phyloP scores from a whole-genome alignment of 345 rosid genomes.

The Lepidium sativum region DNA sequence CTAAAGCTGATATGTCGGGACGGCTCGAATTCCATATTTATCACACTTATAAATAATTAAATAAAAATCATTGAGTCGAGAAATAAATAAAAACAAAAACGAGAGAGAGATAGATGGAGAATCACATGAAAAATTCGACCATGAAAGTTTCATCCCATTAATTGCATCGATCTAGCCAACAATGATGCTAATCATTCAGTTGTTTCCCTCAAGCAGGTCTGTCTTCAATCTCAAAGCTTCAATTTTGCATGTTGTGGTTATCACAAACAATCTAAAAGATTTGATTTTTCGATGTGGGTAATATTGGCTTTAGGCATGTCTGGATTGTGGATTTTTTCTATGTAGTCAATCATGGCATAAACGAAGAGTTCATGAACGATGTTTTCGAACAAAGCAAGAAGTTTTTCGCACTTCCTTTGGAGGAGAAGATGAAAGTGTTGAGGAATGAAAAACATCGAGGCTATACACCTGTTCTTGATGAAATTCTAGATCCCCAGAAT shows the following conservation, averaged over 20 bases:
- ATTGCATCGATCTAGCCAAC: slow-evolving; percentile 28
- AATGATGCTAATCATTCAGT: slow-evolving; percentile 18
- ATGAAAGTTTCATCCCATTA: slow-evolving; percentile 23
- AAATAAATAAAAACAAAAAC: no score
- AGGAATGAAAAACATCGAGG: slow-evolving; percentile 71
- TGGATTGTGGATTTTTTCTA: slow-evolving; percentile 81
- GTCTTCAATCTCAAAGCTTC: not conserved
- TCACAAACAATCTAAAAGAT: not conserved
- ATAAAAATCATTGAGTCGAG: not conserved
- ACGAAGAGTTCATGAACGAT: slow-evolving; percentile 55
- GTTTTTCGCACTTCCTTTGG: slow-evolving; percentile 45
- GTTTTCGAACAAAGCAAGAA: slow-evolving; percentile 57
- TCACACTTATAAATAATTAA: not conserved
- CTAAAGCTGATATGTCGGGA: not conserved
- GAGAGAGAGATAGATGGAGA: slow-evolving; percentile 7
- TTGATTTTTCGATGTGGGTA: not conserved
- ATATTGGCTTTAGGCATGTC: slow-evolving; percentile 42
- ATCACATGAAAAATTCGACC: slow-evolving; percentile 2
- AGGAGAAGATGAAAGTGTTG: slow-evolving; percentile 53
- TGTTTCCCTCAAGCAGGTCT: slow-evolving; percentile 25
- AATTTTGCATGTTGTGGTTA: not conserved
- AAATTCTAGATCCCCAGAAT: slow-evolving; percentile 49
- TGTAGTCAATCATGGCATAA: slow-evolving; percentile 68
- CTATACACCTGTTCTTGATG: slow-evolving; percentile 67
- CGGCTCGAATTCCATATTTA: not conserved